phyloP scores from a whole-genome alignment of 139 green algal species.

The Haematococcus sp. region DNA sequence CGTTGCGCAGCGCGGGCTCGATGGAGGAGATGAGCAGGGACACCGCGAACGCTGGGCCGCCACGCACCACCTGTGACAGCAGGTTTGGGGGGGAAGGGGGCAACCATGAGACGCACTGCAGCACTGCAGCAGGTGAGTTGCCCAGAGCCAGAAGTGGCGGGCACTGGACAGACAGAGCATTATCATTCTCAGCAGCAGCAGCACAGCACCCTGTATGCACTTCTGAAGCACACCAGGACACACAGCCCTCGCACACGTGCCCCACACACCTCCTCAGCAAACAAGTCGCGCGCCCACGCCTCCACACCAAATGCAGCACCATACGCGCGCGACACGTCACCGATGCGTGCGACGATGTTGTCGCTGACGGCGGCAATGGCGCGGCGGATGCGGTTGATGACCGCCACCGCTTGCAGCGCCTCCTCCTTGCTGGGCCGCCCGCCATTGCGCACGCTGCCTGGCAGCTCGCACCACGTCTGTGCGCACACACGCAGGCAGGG shows the following conservation, averaged over 20 bases:
- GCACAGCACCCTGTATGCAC: too few species aligned
- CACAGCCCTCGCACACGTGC: not conserved
- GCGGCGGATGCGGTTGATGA: slow-evolving; percentile 84
- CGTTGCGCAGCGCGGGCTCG: slow-evolving; percentile 75
- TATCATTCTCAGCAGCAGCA: too few species aligned
- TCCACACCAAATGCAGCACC: slow-evolving; percentile 78
- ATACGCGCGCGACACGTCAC: slow-evolving; percentile 46
- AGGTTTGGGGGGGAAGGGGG: too few species aligned
- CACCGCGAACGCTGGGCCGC: slow-evolving; percentile 90
- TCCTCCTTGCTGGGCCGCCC: slow-evolving; percentile 72
- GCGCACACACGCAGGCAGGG: slow-evolving; percentile 65
- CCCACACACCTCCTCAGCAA: slow-evolving; percentile 84
- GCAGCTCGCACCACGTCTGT: slow-evolving; percentile 82
- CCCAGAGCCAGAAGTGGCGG: too few species aligned
- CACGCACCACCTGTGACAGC: slow-evolving; percentile 50
- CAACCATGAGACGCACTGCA: too few species aligned
- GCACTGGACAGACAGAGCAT: too few species aligned
- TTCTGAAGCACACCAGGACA: too few species aligned
- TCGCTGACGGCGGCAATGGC: slow-evolving; percentile 69
- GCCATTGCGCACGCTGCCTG: slow-evolving; percentile 54
- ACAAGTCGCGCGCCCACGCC: slow-evolving; percentile 88
- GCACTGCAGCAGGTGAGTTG: too few species aligned
- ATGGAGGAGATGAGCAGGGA: slow-evolving; percentile 71
- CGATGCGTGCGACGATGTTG: slow-evolving; percentile 52
- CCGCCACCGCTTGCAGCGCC: slow-evolving; percentile 82